Base-by-base conservation (phyloP, 2,329 filamentous ascomycete species). In the Penicillium sp. region DNA sequence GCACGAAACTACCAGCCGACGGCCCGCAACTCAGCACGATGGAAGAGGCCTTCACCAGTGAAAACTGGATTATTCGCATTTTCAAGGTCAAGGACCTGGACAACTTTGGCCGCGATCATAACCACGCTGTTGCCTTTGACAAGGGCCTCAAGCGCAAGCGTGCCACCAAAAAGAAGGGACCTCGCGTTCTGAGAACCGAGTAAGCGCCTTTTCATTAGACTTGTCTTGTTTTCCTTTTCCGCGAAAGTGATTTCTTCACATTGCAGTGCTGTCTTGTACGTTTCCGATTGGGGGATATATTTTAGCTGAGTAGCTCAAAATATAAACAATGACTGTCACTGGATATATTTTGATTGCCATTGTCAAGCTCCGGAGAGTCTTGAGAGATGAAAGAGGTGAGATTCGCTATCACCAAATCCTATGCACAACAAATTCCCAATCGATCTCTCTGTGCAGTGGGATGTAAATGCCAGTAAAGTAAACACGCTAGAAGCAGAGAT, bases 31-130 rank as follows among this genome's bases (percentile, higher is more conserved):
- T 98, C 42, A 87, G 84, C 67, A 92, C 84, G 3, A 69, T 98
- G 31, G 92, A 98, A 64, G 92, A 98, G 70, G 92, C 92, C 7
- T 98, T 94, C 66, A 98, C 93, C 38, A 95, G 87, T 59, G 92
- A 98, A 74, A 98, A 98, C 76, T 98, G 92, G 92, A 98, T 98
- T 66, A 96, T 98, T 62, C 79, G 92, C 49, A 95, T 98, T 60
- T 98, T 95, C 77, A 98, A 98, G 76, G 92, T 98, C 70, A 98
- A 98, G 74, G 89, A 95, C 57, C 80, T 95, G 42, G 92, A 98
- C 71, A 96, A 96, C 65, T 74, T 98, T 50, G 90, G 88, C 38
- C 80, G 92, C 62, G 87, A 95, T 56, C 90, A 95, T 61, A 77
- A 77, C 48, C 76, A 70, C 51, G 79, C 76, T 1, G 68, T 71